These are phyloP conservation scores for Aspergillus campestris DNA, from an alignment of 495 filamentous ascomycete genomes.

Conservation along the genomic window DNA sequence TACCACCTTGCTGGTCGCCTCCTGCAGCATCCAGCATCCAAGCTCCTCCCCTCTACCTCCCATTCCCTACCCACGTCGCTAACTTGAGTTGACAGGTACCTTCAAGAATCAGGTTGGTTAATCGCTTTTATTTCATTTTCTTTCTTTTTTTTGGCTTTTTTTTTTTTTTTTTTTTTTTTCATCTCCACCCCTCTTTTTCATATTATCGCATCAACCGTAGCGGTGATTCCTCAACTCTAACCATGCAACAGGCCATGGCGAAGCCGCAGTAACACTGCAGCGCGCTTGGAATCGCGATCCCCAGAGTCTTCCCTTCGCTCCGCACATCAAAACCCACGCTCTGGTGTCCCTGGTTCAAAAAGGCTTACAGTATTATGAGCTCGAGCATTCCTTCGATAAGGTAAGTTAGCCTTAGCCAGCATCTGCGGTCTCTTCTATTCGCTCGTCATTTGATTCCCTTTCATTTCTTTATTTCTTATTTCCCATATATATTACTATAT, in stretches of 20 bases:
- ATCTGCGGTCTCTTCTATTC: background rate
- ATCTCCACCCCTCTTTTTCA: background rate
- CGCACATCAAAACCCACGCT: conserved; percentile 65
- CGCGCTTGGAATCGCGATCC: conserved; percentile 73
- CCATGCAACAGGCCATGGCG: conserved; percentile 41
- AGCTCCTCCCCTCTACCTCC: background rate
- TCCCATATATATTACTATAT: background rate
- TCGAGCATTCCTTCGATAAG: conserved; percentile 53
- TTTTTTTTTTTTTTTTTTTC: conserved; percentile 8
- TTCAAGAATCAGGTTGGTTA: conserved; percentile 79
- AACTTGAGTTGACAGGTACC: conserved; percentile 54
- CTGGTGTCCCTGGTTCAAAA: conserved; percentile 69
- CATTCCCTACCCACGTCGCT: conserved; percentile 8
- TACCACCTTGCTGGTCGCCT: background rate
- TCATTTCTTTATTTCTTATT: background rate
- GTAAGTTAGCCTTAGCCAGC: conserved; percentile 32
- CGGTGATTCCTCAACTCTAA: conserved; percentile 11
- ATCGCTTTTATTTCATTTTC: conserved; percentile 12
- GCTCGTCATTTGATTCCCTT: conserved; percentile 1
- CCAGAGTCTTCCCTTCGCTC: conserved; percentile 66
- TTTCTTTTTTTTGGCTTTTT: conserved; percentile 4
- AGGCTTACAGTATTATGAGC: conserved; percentile 65
- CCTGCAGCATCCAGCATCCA: background rate
- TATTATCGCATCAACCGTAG: background rate
- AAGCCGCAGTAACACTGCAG: conserved; percentile 72